Conservation (phyloP, 2,329 filamentous ascomycete species). For the Aspergillus oerlinghausenensis region DNA sequence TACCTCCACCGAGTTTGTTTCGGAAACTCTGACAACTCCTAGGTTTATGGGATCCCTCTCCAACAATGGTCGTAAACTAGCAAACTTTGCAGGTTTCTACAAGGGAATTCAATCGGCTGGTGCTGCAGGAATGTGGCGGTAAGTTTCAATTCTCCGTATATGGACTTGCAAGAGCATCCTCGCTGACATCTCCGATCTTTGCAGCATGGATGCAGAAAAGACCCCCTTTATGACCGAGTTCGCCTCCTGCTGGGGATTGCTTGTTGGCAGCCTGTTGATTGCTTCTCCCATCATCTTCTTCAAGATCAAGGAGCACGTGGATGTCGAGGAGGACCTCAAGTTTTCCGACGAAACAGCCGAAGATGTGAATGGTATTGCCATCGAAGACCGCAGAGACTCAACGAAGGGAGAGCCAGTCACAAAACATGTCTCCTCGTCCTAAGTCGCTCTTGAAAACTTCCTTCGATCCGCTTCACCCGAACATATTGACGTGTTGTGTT, state of each 20-base stretch:
- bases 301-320: conserved; percentile 77
- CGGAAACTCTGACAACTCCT: neutral
- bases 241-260: conserved; percentile 69
- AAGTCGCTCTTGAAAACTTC: neutral
- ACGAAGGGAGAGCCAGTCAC: conserved; percentile 16
- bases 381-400: conserved; percentile 11
- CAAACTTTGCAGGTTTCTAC: conserved; percentile 89
- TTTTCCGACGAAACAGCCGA: conserved; percentile 78
- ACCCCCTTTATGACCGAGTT: conserved; percentile 69
- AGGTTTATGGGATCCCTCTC: conserved; percentile 90
- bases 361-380: conserved; percentile 52
- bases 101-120: conserved; percentile 88
- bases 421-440: conserved; percentile 5
- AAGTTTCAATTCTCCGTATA: conserved; percentile 15
- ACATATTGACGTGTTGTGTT: neutral
- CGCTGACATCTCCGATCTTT: conserved; percentile 47
- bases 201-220: conserved; percentile 61
- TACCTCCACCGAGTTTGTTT: neutral
- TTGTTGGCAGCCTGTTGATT: conserved; percentile 67
- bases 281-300: conserved; percentile 74
- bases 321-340: conserved; percentile 73
- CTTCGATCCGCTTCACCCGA: neutral
- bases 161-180: neutral
- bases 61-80: conserved; percentile 86
- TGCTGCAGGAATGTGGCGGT: conserved; percentile 55